Base-by-base conservation (phyloP, 2,329 filamentous ascomycete species). In the Penicillium digitatum region DNA sequence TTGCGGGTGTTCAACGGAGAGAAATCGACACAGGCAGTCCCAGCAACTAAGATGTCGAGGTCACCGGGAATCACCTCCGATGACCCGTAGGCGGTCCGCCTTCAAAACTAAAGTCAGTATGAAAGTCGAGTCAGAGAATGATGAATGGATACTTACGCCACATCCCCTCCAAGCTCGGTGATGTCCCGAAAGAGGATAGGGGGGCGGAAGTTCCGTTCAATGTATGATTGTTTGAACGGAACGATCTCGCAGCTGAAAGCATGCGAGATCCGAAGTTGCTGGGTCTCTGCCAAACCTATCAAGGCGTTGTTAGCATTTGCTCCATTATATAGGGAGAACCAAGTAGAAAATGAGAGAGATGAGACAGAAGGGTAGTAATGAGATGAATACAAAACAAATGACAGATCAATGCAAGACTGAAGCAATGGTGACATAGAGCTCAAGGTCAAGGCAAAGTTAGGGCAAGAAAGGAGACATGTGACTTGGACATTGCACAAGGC, bases 11-110 rank as follows among this genome's bases (percentile, higher is more conserved):
- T 93, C 31, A 91, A 69, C 0, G 60, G 66, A 0, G 88, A 92
- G 60, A 87, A 89, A 63, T 92, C 88, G 2, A 89, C 87, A 61
- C 89, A 94, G 0, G 87, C 86, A 39, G 87, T 89, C 0, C 89
- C 89, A 7, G 86, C 86, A 42, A 92, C 75, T 1, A 93, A 73
- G 0, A 93, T 67, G 59, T 92, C 86, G 1, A 84, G 70, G 11
- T 80, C 66, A 0, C 69, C 70, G 0, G 87, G 87, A 1, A 90
- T 81, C 1, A 69, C 49, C 5, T 77, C 77, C 46, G 79, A 72
- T 8, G 81, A 79, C 4, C 88, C 88, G 65, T 87, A 87, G 1
- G 86, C 86, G 1, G 87, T 91, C 20, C 81, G 84, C 1, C 82
- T 85, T 60, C 22, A 49, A 26, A 62, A 6, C 46, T n/a, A 34